These are phyloP conservation scores for Scutellaria galericulata DNA, from an alignment of 257 asterid species.

Conservation along the genomic window DNA sequence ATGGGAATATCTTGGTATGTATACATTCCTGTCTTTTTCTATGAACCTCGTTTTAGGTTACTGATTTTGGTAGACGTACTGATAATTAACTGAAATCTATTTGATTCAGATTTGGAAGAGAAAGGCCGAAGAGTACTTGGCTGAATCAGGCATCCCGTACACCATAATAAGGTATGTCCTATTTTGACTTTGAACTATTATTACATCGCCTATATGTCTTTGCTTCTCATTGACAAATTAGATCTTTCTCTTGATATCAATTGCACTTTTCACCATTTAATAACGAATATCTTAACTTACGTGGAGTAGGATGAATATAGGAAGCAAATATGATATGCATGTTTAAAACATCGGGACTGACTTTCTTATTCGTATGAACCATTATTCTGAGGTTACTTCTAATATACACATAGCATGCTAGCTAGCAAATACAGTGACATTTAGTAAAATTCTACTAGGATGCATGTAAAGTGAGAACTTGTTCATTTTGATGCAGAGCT, in stretches of 20 bases:
- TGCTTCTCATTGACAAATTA: background rate
- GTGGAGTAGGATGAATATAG: background rate
- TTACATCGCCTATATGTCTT: no score
- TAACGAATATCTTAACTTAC: background rate
- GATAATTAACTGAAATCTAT: background rate
- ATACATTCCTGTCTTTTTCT: background rate
- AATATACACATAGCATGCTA: background rate
- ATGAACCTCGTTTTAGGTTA: background rate
- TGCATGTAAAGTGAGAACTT: background rate
- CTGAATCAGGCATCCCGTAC: constrained; percentile 89
- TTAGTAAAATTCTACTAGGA: background rate
- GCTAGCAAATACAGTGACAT: background rate
- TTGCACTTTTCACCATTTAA: constrained; percentile 8
- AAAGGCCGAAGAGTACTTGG: constrained; percentile 89
- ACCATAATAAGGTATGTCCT: constrained; percentile 76
- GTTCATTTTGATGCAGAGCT: constrained; percentile 55
- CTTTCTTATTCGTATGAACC: background rate
- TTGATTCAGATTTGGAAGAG: constrained; percentile 82
- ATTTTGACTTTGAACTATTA: background rate
- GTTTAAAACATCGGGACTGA: background rate
- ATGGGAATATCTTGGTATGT: constrained; percentile 92
- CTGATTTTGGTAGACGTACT: background rate
- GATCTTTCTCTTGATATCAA: background rate
- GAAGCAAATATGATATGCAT: constrained; percentile 1
- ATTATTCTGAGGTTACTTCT: background rate